phyloP scores from a whole-genome alignment of 148 eudicot species.

The Silene conica region DNA sequence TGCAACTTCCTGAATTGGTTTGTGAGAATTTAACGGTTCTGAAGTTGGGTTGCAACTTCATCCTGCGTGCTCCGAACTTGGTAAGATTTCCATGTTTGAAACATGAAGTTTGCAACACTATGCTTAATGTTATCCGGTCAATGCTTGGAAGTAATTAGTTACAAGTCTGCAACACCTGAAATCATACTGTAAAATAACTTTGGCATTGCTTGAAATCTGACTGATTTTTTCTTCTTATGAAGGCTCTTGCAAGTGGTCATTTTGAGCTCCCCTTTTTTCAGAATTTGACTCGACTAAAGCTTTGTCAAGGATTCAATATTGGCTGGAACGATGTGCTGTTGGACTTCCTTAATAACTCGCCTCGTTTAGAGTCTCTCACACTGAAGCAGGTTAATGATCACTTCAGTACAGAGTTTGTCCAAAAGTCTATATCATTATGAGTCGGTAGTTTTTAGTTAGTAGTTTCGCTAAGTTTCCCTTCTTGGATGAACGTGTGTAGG shows the following conservation, averaged over 20 bases:
- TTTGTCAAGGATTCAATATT: constrained; percentile 8
- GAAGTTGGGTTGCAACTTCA: constrained; percentile 16
- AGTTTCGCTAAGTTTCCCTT: no score
- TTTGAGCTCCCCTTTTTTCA: constrained; percentile 10
- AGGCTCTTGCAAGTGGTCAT: constrained; percentile 23
- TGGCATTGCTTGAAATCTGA: neutral
- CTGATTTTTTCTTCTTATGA: neutral
- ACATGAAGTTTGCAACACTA: constrained; percentile 2
- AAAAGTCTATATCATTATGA: no score
- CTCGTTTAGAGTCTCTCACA: constrained; percentile 14
- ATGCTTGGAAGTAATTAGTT: constrained; percentile 23
- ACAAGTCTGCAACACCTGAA: no score
- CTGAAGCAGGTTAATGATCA: constrained; percentile 13
- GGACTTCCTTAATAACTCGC: constrained; percentile 9
- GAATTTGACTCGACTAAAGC: constrained; percentile 20
- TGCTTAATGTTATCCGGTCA: constrained; percentile 18
- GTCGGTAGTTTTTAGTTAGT: no score
- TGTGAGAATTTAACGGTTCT: constrained; percentile 19
- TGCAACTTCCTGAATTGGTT: neutral
- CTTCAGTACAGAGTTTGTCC: no score
- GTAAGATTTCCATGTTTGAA: constrained; percentile 23
- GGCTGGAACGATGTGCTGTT: constrained; percentile 15
- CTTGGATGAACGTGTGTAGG: neutral
- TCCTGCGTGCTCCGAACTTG: neutral
- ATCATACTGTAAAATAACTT: neutral